These are phyloP conservation scores for Moricandia arvensis DNA, from an alignment of 345 rosid species.

Conservation along the genomic window DNA sequence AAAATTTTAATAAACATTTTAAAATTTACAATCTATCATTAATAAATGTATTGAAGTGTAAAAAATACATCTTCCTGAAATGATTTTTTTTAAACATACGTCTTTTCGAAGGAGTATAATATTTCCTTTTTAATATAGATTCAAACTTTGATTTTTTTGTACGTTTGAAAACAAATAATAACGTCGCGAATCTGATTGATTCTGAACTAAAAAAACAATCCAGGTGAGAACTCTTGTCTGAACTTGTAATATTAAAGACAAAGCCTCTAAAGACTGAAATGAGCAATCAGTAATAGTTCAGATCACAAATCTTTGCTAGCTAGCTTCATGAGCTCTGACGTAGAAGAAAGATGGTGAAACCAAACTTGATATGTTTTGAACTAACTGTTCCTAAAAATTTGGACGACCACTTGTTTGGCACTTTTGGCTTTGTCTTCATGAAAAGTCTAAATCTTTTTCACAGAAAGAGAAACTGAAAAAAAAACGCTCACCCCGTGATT, in stretches of 20 bases:
- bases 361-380: conserved; percentile 13
- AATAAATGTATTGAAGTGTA: too few species aligned
- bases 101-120: too few species aligned
- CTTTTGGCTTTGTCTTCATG: conserved; percentile 28
- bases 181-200: neutral
- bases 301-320: conserved; percentile 8
- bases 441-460: conserved; percentile 33
- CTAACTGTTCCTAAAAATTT: conserved; percentile 26
- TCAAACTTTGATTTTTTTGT: neutral
- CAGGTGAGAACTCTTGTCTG: neutral
- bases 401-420: conserved; percentile 30
- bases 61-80: too few species aligned
- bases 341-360: conserved; percentile 6
- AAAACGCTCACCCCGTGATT: conserved; percentile 26
- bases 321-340: neutral
- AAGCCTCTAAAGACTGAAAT: neutral
- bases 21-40: too few species aligned
- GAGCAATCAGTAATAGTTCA: conserved; percentile 4
- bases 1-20: too few species aligned
- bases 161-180: neutral
- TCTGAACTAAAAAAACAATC: neutral
- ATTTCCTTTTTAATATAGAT: neutral
- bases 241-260: neutral
- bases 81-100: too few species aligned
- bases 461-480: conserved; percentile 14